Evolutionary conservation across 2,329 filamentous ascomycete species (phyloP).

Genomic region (Botrytis cinerea): DNA sequence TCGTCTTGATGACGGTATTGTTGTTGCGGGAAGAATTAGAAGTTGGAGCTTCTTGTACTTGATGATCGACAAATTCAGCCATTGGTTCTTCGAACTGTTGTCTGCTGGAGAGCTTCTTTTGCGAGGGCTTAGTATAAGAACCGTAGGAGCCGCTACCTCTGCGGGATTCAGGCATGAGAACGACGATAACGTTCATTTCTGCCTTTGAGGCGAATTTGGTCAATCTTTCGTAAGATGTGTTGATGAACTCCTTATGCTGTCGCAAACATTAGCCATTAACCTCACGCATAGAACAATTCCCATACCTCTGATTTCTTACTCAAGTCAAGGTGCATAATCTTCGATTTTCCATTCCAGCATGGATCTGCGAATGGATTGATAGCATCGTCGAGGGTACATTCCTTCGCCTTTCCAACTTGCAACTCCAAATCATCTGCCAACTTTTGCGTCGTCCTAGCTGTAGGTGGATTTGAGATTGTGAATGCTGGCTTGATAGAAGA

Average conservation of each 20-base stretch:
- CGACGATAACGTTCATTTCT: conserved; percentile 38
- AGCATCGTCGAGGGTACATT: conserved; percentile 36
- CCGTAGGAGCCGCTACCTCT: conserved; percentile 35
- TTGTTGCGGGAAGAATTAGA: conserved; percentile 29
- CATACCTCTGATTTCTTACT: conserved; percentile 33
- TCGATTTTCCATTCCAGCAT: conserved; percentile 43
- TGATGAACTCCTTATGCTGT: conserved; percentile 15
- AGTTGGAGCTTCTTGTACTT: conserved; percentile 15
- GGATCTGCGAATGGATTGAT: conserved; percentile 38
- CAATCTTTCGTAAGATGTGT: conserved; percentile 30
- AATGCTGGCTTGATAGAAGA: conserved; percentile 50
- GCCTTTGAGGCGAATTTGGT: conserved; percentile 34
- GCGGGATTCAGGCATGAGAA: conserved; percentile 38
- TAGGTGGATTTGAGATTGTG: conserved; percentile 50
- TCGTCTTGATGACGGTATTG: conserved; percentile 8
- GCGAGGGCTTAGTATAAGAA: conserved; percentile 35
- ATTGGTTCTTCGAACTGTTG: conserved; percentile 38
- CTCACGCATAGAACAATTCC: neutral
- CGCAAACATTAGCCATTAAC: neutral
- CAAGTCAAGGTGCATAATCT: conserved; percentile 37
- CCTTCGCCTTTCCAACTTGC: conserved; percentile 33
- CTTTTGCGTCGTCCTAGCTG: conserved; percentile 37
- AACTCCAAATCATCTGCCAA: conserved; percentile 39
- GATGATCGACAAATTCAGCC: conserved; percentile 27
- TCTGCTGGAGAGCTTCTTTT: conserved; percentile 32